These are phyloP conservation scores for Tephrocybe rancida DNA, from an alignment of 768 basidiomycete species.

Conservation along the genomic window DNA sequence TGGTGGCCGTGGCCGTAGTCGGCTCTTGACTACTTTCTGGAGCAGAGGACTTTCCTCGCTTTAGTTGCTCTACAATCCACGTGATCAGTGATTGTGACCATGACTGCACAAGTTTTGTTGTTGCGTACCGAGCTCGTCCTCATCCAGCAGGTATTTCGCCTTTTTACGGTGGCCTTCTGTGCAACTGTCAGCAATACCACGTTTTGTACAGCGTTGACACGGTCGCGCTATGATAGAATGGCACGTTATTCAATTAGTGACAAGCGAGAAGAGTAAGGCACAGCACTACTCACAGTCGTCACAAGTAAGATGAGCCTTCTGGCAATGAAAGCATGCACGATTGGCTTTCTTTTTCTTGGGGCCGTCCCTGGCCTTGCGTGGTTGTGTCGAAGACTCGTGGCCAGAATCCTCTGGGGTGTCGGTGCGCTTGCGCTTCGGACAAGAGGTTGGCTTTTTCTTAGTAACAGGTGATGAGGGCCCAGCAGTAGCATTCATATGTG, in stretches of 20 bases:
- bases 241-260: slow-evolving; percentile 16
- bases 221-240: slow-evolving; percentile 71
- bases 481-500: slow-evolving; percentile 47
- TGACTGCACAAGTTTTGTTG: slow-evolving; percentile 19
- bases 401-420: slow-evolving; percentile 60
- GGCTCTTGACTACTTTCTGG: slow-evolving; percentile 43
- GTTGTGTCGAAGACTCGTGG: slow-evolving; percentile 43
- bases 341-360: slow-evolving; percentile 96
- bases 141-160: slow-evolving; percentile 95
- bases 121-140: slow-evolving; percentile 82
- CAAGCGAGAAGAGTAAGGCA: slow-evolving; percentile 13
- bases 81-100: slow-evolving; percentile 37
- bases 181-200: slow-evolving; percentile 86
- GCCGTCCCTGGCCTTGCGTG: slow-evolving; percentile 66
- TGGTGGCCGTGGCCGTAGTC: slow-evolving; percentile 21
- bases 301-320: slow-evolving; percentile 98
- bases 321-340: slow-evolving; percentile 93
- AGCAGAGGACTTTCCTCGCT: slow-evolving; percentile 44
- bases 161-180: slow-evolving; percentile 97
- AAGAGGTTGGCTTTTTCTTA: slow-evolving; percentile 40
- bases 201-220: slow-evolving; percentile 94
- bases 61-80: slow-evolving; percentile 49
- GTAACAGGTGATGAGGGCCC: slow-evolving; percentile 39
- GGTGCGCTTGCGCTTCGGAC: slow-evolving; percentile 63
- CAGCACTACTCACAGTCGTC: slow-evolving; percentile 78